Base-by-base conservation (phyloP, 2,329 filamentous ascomycete species). In the Thelonectria blattea region DNA sequence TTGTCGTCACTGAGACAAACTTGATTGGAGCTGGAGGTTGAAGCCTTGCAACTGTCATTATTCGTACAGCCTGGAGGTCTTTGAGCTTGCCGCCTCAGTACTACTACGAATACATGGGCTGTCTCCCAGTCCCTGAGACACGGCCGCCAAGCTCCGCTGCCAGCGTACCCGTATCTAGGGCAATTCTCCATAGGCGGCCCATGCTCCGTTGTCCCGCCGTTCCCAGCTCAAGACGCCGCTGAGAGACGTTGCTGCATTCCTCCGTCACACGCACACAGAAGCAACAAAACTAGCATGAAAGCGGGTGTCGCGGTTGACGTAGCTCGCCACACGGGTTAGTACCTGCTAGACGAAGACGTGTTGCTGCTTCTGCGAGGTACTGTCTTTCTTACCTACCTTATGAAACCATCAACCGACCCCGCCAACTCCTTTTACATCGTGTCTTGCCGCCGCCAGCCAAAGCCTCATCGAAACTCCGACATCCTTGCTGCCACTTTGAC, bases 191-290 rank as follows among this genome's bases (percentile, higher is more conserved):
- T 30, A 30, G 30, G 39, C 53, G 39, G 45, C 30, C 48, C 49
- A 47, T 52, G 53, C 48, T 61, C 39, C 49, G 51, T 50, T 53
- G 49, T 53, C 39, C 48, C 56, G 49, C 49, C 49, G 32, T 17
- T 48, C 48, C 9, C 20, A 42, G 42, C 56, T 52, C 41, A 58
- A 51, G 24, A 17, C 22, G 32, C 39, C 39, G 54, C 39, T 52
- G 55, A 41, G 48, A 39, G 17, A 42, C n/a, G 9, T 20, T 42
- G 39, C 15, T 42, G 39, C 39, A 42, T 42, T 42, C 39, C n/a
- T 20, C 39, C 4, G 17, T 42, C 17, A n/a, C 15, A 42, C 9
- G 39, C 15, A 17, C 9, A 17, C 39, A 17, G 17, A 43, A 17
- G n/a, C 45, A n/a, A 14, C 12, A 22, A 47, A 17, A 27, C 22